Base-by-base conservation (phyloP, 768 basidiomycete species). In the Coprinopsis strossmayeri region DNA sequence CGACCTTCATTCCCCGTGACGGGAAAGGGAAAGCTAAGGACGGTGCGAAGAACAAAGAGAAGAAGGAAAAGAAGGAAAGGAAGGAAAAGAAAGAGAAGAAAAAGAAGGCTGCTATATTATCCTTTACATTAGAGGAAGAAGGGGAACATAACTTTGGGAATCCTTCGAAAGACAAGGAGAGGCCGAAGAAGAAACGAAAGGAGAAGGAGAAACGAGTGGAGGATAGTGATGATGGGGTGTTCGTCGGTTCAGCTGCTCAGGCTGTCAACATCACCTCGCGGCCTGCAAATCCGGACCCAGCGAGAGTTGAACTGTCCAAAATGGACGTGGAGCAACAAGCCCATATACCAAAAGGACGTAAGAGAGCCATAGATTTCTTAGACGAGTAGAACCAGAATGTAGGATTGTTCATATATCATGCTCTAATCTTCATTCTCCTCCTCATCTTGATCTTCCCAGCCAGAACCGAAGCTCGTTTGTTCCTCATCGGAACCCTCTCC, bases 1-100 rank as follows among this genome's bases (percentile, higher is more conserved):
- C 94, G 1, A 88, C 83, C 0, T 98, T 97, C 61, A 79, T 90
- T 5, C 81, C 83, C 4, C 76, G 81, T n/a, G 66, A 73, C 46
- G 72, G 74, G 1, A 75, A 74, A 45, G 59, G 61, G 12, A 73
- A 77, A 58, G 49, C 42, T 1, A 50, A 39, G 17, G 28, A 39
- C 20, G 28, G 32, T 12, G 44, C 25, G 15, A 70, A 70, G 40
- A 53, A 59, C 15, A 62, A 63, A 45, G 63, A 66, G 32, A 81
- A 77, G 20, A 65, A 64, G 52, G 75, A 77, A 56, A 77, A 75
- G 56, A 75, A 73, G 54, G 54, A 61, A 21, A 65, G 65, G 52
- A 68, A 81, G 59, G 75, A 78, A 55, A 78, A 69, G 56, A 71
- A 77, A 56, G 69, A 78, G 53, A 71, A 68, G 57, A 68, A 69